A percentile compares a stretch with the other conserved stretches of the same genome.
Evolutionary conservation across 1,284 basidiomycete species (phyloP).

Genomic region (Boletus hoseneyae): DNA sequence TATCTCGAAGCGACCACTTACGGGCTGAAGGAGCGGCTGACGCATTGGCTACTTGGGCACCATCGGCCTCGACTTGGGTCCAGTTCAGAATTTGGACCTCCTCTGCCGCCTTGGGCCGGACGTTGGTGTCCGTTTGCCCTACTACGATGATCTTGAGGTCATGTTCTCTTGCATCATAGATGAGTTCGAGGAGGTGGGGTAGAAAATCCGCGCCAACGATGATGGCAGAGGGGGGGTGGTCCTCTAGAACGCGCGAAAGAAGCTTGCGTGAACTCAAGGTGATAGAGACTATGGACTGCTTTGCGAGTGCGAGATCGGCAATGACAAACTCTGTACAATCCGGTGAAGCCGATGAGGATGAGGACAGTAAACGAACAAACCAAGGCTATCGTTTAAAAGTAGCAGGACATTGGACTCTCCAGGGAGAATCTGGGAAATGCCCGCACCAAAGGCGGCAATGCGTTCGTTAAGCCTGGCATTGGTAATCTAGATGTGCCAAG

Average conservation of each 20-base stretch:
- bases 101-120: conserved; percentile 41
- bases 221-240: conserved; percentile 64
- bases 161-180: conserved; percentile 55
- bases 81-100: conserved; percentile 57
- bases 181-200: conserved; percentile 59
- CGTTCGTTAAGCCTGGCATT: conserved; percentile 65
- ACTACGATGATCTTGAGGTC: conserved; percentile 65
- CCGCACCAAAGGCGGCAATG: conserved; percentile 63
- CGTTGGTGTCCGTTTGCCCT: conserved; percentile 48
- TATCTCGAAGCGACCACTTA: conserved; percentile 15
- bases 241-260: conserved; percentile 58
- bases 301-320: conserved; percentile 70
- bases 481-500: conserved; percentile 49
- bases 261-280: conserved; percentile 59
- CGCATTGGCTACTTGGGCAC: conserved; percentile 36
- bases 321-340: conserved; percentile 63
- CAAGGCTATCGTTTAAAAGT: conserved; percentile 70
- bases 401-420: conserved; percentile 67
- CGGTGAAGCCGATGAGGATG: conserved; percentile 2
- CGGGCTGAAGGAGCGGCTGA: conserved; percentile 14
- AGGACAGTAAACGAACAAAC: conserved; percentile 36
- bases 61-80: conserved; percentile 62
- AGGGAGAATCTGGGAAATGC: conserved; percentile 59
- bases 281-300: conserved; percentile 65
- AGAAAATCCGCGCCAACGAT: conserved; percentile 63